Conservation (phyloP, 106 monocot genomes). For the Gastrodia elata region DNA sequence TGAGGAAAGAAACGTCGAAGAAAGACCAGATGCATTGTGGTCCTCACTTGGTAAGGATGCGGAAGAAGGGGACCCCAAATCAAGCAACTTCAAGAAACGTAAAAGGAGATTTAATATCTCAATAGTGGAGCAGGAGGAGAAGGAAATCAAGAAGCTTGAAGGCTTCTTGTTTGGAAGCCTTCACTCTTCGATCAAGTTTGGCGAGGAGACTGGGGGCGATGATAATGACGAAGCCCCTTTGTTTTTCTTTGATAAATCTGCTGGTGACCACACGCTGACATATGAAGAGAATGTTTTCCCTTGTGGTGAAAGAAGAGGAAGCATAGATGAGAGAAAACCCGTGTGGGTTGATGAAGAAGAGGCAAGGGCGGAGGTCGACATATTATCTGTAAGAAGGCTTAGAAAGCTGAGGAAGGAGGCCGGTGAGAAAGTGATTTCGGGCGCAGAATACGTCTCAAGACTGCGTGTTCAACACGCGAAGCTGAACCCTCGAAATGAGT, state of each 20-base stretch:
- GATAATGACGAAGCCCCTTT: conserved; percentile 8
- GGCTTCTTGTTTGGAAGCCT: conserved; percentile 50
- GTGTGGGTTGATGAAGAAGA: conserved; percentile 81
- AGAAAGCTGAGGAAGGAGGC: conserved; percentile 57
- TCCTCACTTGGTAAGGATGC: not conserved
- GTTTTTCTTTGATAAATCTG: conserved; percentile 44
- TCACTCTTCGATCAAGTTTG: conserved; percentile 45
- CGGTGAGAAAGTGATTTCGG: conserved; percentile 45
- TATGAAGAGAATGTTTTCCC: conserved; percentile 24
- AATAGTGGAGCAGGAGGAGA: conserved; percentile 22
- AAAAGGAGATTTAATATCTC: conserved; percentile 16
- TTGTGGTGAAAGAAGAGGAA: not conserved
- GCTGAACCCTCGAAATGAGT: conserved; percentile 62
- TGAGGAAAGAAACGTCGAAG: conserved; percentile 10
- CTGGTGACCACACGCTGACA: conserved; percentile 19
- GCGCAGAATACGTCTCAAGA: conserved; percentile 49
- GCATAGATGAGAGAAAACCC: conserved; percentile 30
- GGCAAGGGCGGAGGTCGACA: conserved; percentile 38
- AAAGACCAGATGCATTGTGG: not conserved
- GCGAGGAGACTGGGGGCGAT: conserved; percentile 30
- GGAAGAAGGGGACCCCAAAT: not conserved
- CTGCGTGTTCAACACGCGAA: conserved; percentile 66
- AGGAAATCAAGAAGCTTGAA: conserved; percentile 67
- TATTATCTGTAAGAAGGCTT: conserved; percentile 40
- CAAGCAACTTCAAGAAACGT: conserved; percentile 17